phyloP scores from a whole-genome alignment of 2,329 filamentous ascomycete species.

The Neospermospora avenae region DNA sequence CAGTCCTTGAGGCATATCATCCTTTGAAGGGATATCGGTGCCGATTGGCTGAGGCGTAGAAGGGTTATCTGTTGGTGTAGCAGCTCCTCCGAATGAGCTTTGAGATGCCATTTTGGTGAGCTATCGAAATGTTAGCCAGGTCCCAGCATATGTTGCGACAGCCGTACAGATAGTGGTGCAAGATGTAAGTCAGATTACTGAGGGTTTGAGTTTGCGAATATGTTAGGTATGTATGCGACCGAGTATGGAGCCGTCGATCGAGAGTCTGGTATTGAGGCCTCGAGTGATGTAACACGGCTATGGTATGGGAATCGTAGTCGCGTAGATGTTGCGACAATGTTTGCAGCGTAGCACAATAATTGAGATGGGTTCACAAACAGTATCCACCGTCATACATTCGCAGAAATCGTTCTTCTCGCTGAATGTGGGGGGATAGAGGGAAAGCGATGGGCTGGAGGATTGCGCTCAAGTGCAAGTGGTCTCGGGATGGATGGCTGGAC shows the following conservation, averaged over 20 bases:
- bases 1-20: constrained; percentile 12
- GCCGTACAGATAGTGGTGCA: background rate
- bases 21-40: constrained; percentile 18
- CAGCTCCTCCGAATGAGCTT: constrained; percentile 24
- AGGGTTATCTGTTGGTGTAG: constrained; percentile 24
- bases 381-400: constrained; percentile 2
- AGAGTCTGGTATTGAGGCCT: background rate
- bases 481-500: background rate
- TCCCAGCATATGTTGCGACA: background rate
- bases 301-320: background rate
- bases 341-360: background rate
- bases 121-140: background rate
- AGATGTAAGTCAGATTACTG: background rate
- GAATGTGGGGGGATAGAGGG: background rate
- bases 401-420: background rate
- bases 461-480: background rate
- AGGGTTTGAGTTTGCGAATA: background rate
- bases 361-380: background rate
- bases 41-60: constrained; percentile 26
- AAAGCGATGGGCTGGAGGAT: background rate
- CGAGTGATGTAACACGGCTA: background rate
- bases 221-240: background rate
- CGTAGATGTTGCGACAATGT: constrained; percentile 6
- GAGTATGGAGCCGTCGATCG: background rate
- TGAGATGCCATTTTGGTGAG: constrained; percentile 26